Percentiles rank a stretch among this genome's conserved stretches.
Conservation (phyloP, 345 rosid genomes). For the Chamaenerion angustifolium region DNA sequence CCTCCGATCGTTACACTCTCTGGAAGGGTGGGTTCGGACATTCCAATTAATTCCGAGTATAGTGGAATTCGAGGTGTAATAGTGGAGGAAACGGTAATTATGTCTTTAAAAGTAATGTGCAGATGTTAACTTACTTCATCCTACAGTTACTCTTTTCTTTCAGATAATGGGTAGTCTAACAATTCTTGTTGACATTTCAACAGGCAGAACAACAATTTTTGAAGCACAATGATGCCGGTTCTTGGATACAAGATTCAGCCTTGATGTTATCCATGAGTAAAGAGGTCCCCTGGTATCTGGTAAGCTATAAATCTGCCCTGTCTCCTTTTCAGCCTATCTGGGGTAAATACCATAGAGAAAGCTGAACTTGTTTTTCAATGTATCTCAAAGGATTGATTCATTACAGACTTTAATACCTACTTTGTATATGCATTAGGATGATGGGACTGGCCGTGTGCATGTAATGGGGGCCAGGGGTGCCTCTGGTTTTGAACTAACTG, state of each 20-base stretch:
- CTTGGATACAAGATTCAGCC: slow-evolving; percentile 98
- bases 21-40: slow-evolving; percentile 77
- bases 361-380: neutral
- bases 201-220: slow-evolving; percentile 92
- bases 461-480: slow-evolving; percentile 71
- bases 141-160: slow-evolving; percentile 2
- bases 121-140: neutral
- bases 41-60: slow-evolving; percentile 64
- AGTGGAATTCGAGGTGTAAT: slow-evolving; percentile 76
- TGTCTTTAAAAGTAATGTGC: neutral
- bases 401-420: neutral
- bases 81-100: slow-evolving; percentile 64
- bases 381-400: neutral
- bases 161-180: neutral
- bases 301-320: slow-evolving; percentile 20
- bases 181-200: slow-evolving; percentile 7
- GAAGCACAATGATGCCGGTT: slow-evolving; percentile 91
- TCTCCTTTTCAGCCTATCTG: slow-evolving; percentile 1
- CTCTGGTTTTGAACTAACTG: slow-evolving; percentile 46
- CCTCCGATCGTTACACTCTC: slow-evolving; percentile 63
- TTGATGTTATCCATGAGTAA: slow-evolving; percentile 82
- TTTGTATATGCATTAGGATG: slow-evolving; percentile 33
- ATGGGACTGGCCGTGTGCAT: slow-evolving; percentile 59
- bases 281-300: slow-evolving; percentile 97
- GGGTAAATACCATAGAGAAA: neutral